phyloP scores from a whole-genome alignment of 2,329 filamentous ascomycete genomes.

The Neurospora crassa region DNA sequence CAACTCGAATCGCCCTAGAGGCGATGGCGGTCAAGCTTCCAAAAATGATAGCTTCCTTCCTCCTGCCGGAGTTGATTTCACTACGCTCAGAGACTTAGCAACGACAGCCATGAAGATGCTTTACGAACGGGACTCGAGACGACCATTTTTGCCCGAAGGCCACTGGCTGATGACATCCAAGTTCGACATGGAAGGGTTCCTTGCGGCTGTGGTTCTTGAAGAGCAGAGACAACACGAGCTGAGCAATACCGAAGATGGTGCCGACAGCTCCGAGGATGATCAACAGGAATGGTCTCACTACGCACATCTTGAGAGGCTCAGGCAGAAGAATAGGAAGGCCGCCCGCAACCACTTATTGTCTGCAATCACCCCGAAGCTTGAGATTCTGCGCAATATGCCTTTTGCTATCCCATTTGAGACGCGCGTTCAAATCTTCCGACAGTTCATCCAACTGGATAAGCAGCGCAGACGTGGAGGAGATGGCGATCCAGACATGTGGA shows the following conservation, averaged over 20 bases:
- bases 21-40: conserved; percentile 2
- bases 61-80: conserved; percentile 62
- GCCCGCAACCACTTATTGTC: conserved; percentile 65
- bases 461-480: conserved; percentile 56
- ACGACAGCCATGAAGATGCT: conserved; percentile 77
- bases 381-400: conserved; percentile 91
- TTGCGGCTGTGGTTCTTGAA: conserved; percentile 76
- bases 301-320: conserved; percentile 53
- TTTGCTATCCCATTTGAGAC: conserved; percentile 93
- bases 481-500: conserved; percentile 67
- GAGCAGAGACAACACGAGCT: conserved; percentile 69
- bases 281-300: conserved; percentile 50
- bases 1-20: neutral
- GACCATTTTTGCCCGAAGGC: conserved; percentile 68
- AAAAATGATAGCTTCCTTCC: conserved; percentile 25
- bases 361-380: conserved; percentile 73
- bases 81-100: conserved; percentile 69
- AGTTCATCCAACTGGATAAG: conserved; percentile 85
- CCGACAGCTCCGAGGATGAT: conserved; percentile 30
- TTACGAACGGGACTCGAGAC: conserved; percentile 86
- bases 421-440: conserved; percentile 82
- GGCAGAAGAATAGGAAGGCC: conserved; percentile 54
- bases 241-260: conserved; percentile 41
- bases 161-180: conserved; percentile 91
- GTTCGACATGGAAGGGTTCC: conserved; percentile 84